A percentile compares a stretch with the other conserved stretches of the same genome.
phyloP scores from a whole-genome alignment of 768 basidiomycete species.

The Astraeus odoratus region DNA sequence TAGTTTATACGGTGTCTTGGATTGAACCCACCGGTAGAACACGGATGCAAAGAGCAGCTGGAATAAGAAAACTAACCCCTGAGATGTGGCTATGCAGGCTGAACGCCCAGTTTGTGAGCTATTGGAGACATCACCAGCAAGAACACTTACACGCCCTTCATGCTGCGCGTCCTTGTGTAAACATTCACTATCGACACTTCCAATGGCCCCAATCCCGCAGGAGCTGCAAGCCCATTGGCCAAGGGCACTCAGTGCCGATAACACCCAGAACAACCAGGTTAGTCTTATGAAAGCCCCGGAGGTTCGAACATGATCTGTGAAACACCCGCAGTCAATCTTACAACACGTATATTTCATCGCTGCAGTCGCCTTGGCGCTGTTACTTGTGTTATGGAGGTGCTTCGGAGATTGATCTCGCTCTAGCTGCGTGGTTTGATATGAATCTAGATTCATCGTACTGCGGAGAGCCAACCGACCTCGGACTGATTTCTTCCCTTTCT shows the following conservation, averaged over 20 bases:
- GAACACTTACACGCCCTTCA: no score
- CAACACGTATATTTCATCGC: constrained; percentile 21
- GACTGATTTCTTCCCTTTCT: constrained; percentile 17
- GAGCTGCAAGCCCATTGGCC: neutral
- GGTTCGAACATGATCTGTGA: neutral
- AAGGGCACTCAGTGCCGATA: neutral
- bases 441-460: constrained; percentile 18
- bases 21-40: no score
- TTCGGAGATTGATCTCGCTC: neutral
- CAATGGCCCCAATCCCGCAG: constrained; percentile 7
- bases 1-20: no score
- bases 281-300: constrained; percentile 3
- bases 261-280: constrained; percentile 8
- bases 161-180: no score
- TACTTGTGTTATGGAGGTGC: constrained; percentile 18
- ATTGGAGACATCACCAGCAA: no score
- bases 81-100: no score
- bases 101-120: no score
- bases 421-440: neutral
- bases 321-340: constrained; percentile 13
- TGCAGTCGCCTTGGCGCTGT: constrained; percentile 7
- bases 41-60: no score
- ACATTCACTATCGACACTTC: no score
- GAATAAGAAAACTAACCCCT: no score
- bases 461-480: constrained; percentile 15